Evolutionary conservation across 2,329 filamentous ascomycete genomes (phyloP), one percentile per base, ranked within the genome.

Genomic region (Ophiocordyceps australis): DNA sequence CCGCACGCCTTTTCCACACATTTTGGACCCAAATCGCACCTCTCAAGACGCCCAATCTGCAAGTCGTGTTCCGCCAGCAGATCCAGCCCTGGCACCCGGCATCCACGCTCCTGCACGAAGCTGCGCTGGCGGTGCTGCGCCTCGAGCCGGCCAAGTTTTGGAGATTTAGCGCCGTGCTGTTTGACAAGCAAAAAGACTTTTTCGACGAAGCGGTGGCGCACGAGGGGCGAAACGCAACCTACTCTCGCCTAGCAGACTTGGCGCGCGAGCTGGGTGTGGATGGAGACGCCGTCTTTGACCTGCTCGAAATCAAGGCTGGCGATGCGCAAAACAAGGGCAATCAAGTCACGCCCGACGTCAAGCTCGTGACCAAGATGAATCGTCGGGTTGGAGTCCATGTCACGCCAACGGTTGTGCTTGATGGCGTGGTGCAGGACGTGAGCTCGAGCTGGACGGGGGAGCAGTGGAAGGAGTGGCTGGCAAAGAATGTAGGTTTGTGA

Each of bases 61-160:
- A 78, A 39, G 60, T 92, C 38, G 67, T 95, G 42, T 80, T 94
- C 60, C 76, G 85, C 25, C 85, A 86, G 47, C 83, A 93, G 47
- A 70, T 94, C 41, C 83, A 93, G 56, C 82, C 83, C 10, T 93
- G 86, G 86, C 85, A 95, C 54, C 86, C 86, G 2, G 82, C 77
- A 13, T 83, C 72, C 21, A 83, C 77, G 6, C 62, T 83, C 9
- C 61, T 68, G 29, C 80, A 86, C 56, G 86, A 95, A 62, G 78
- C 83, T 17, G 85, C 61, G 4, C 65, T 82, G 17, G 86, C 83
- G 3, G 81, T 94, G 2, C 62, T 86, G 38, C 66, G 65, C 26
- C 50, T 81, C 6, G 57, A 69, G 3, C 75, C 79, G 0, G 57
- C 62, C 12, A 72, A 70, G 36, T 95, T 91, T 62, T 92, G 76